Evolutionary conservation across 129 eudicot species (phyloP).

Genomic region (Flaveria linearis): DNA sequence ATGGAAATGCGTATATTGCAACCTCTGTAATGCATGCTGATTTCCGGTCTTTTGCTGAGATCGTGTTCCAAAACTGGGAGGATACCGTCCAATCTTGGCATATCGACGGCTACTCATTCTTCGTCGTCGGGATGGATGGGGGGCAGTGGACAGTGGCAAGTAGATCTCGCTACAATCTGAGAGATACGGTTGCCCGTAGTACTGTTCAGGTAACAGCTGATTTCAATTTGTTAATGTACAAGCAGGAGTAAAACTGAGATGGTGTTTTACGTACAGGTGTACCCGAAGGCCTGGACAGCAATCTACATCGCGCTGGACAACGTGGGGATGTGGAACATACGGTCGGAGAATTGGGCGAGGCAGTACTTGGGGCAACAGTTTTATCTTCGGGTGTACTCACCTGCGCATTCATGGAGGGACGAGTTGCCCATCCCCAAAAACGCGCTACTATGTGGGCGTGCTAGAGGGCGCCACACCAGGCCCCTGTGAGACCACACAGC

Average conservation of each 20-base stretch:
- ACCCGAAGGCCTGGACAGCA: constrained; percentile 78
- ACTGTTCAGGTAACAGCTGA: constrained; percentile 51
- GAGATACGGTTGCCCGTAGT: constrained; percentile 63
- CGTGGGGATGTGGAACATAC: constrained; percentile 74
- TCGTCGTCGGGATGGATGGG: constrained; percentile 93
- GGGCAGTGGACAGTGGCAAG: constrained; percentile 67
- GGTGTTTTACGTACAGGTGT: constrained; percentile 40
- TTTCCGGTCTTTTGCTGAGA: constrained; percentile 77
- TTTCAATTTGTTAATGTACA: not conserved
- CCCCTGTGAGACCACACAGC: constrained; percentile 28
- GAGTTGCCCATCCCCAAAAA: constrained; percentile 45
- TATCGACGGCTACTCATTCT: constrained; percentile 91
- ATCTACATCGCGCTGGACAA: constrained; percentile 70
- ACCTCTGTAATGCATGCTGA: constrained; percentile 86
- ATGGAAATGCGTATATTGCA: constrained; percentile 61
- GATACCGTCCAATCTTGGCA: constrained; percentile 85
- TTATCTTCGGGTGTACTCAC: constrained; percentile 65
- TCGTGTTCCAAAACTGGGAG: constrained; percentile 93
- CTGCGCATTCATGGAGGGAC: constrained; percentile 59
- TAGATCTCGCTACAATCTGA: constrained; percentile 57
- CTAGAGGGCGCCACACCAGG: constrained; percentile 41
- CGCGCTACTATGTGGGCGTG: constrained; percentile 40
- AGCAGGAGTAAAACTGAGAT: not conserved
- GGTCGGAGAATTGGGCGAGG: constrained; percentile 72
- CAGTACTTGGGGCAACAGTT: constrained; percentile 81